A percentile compares a stretch with the other conserved stretches of the same genome.
Conservation (phyloP, 208 protist genomes). For the Naegleria gruberi region DNA sequence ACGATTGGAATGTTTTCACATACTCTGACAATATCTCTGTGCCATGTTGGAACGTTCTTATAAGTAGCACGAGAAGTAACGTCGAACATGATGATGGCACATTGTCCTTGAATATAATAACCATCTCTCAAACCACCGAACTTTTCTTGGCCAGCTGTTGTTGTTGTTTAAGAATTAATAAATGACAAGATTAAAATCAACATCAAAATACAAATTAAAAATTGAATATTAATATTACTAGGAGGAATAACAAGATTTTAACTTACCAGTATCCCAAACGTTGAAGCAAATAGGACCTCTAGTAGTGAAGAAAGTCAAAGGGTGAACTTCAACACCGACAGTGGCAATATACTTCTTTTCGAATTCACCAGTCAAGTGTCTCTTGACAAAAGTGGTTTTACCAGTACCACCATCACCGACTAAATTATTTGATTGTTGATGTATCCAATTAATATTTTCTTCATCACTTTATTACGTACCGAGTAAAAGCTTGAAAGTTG, state of each 20-base stretch:
- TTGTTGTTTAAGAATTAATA: constrained; percentile 99
- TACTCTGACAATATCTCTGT: constrained; percentile 96
- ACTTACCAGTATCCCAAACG: constrained; percentile 99
- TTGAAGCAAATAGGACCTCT: constrained; percentile 97
- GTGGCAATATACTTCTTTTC: constrained; percentile 84
- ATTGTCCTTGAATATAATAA: constrained; percentile 99
- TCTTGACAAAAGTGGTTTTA: constrained; percentile 85
- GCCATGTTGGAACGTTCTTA: constrained; percentile 99
- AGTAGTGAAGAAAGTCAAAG: constrained; percentile 97
- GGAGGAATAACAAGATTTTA: too few relatives aligned
- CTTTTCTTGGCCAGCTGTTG: constrained; percentile 98
- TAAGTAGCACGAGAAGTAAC: constrained; percentile 99
- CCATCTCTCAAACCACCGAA: constrained; percentile 90
- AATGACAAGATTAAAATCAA: too few relatives aligned
- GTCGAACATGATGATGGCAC: constrained; percentile 99
- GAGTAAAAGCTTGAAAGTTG: constrained; percentile 13
- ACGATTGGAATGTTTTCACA: constrained; percentile 99
- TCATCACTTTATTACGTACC: not conserved
- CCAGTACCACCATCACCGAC: constrained; percentile 24
- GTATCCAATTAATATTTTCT: not conserved
- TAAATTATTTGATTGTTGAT: not conserved
- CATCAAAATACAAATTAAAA: too few relatives aligned
- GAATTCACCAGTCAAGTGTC: constrained; percentile 87
- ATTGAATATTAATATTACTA: too few relatives aligned
- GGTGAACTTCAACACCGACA: constrained; percentile 93